Conservation (phyloP, 176 grass and related monocot species). For the Pontederia paniculata region DNA sequence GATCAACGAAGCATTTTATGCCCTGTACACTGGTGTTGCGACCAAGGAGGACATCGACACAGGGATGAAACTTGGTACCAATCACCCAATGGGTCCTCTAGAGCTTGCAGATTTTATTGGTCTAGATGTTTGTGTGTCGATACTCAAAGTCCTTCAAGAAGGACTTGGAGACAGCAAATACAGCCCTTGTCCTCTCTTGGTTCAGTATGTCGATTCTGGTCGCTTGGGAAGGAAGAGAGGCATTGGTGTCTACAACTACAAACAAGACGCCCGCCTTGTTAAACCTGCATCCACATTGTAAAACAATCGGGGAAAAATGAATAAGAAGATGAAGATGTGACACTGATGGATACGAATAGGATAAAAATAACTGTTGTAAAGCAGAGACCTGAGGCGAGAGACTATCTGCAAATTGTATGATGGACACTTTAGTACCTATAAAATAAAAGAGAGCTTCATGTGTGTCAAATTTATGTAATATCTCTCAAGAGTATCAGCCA, state of each 20-base stretch:
- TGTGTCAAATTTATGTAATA: no score
- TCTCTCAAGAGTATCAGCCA: no score
- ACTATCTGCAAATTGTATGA: no score
- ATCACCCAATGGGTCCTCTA: constrained; percentile 91
- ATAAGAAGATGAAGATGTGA: no score
- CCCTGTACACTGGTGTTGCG: constrained; percentile 66
- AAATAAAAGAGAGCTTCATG: no score
- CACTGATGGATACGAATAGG: no score
- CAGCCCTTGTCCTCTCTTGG: constrained; percentile 80
- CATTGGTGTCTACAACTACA: constrained; percentile 64
- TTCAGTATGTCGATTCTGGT: constrained; percentile 89
- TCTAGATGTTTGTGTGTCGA: constrained; percentile 77
- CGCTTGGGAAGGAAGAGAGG: constrained; percentile 68
- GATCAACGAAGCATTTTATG: constrained; percentile 88
- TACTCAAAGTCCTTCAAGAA: constrained; percentile 66
- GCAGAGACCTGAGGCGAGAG: no score
- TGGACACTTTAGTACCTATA: no score
- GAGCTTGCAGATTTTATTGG: constrained; percentile 92
- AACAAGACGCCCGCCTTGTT: constrained; percentile 20
- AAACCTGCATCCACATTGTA: constrained; percentile 41
- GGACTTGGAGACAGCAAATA: constrained; percentile 90
- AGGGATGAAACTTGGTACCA: constrained; percentile 90
- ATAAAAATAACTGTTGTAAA: no score
- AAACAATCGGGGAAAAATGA: neutral
- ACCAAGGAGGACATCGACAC: constrained; percentile 92